Evolutionary conservation across 2,329 filamentous ascomycete genomes (phyloP).

Genomic region (Claviceps sp.): DNA sequence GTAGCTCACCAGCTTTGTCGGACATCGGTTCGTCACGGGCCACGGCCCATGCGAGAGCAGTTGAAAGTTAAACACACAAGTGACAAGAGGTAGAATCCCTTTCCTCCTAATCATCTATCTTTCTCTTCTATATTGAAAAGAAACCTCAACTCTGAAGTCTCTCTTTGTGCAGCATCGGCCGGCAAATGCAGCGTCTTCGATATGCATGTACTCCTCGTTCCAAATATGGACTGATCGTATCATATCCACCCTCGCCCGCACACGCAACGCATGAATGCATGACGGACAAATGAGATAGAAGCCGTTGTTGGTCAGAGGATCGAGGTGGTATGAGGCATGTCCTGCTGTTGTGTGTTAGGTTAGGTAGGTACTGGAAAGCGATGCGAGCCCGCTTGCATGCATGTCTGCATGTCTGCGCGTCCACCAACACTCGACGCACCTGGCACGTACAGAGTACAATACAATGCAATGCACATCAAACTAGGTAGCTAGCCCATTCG

Average conservation of each 20-base stretch:
- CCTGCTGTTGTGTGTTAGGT: neutral
- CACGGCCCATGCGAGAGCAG: neutral
- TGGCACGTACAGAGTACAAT: neutral
- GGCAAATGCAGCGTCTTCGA: neutral
- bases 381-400: neutral
- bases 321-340: neutral
- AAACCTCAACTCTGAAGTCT: neutral
- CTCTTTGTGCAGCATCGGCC: neutral
- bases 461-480: slow-evolving; percentile 10
- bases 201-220: neutral
- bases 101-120: too few relatives aligned
- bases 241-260: neutral
- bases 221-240: slow-evolving; percentile 1
- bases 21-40: neutral
- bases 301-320: neutral
- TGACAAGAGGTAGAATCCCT: neutral
- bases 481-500: neutral
- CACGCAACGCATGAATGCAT: slow-evolving; percentile 4
- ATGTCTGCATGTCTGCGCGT: neutral
- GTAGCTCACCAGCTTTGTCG: neutral
- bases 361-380: neutral
- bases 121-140: neutral
- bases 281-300: neutral
- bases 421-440: neutral
- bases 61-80: neutral